A percentile compares a stretch with the other conserved stretches of the same genome.
phyloP scores from a whole-genome alignment of 2,329 filamentous ascomycete species.

The Lecanicillium sp. region DNA sequence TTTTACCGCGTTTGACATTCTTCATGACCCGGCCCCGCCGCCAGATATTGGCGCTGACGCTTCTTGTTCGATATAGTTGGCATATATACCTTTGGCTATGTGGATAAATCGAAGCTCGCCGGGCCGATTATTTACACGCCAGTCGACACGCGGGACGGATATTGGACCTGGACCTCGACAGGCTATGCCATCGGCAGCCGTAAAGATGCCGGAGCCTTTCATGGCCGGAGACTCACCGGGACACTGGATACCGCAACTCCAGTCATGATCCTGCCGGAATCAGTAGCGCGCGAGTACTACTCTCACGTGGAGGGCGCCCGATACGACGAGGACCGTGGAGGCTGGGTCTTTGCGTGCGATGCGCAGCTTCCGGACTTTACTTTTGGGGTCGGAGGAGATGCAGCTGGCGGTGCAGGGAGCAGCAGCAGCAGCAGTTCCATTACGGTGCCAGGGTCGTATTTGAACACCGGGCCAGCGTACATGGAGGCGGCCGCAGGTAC shows the following conservation, averaged over 20 bases:
- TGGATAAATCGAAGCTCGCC: conserved; percentile 55
- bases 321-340: conserved; percentile 12
- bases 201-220: conserved; percentile 1
- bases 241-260: conserved; percentile 56
- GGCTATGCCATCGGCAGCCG: conserved; percentile 15
- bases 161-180: conserved; percentile 42
- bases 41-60: not conserved
- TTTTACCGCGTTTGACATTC: not conserved
- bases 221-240: conserved; percentile 33
- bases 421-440: no score
- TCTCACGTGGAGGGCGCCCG: conserved; percentile 6
- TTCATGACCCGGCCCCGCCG: no score
- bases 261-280: conserved; percentile 49
- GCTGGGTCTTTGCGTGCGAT: conserved; percentile 32
- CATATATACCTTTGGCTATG: conserved; percentile 65
- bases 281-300: conserved; percentile 42
- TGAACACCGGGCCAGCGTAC: not conserved
- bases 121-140: conserved; percentile 55
- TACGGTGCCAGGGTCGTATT: conserved; percentile 2
- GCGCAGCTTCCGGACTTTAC: conserved; percentile 26
- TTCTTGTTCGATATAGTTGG: conserved; percentile 39
- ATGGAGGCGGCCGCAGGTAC: no score
- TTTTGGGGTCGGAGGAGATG: conserved; percentile 43
- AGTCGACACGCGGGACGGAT: conserved; percentile 53
- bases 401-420: no score